phyloP scores from a whole-genome alignment of 1,284 basidiomycete genomes.

The Rhizoctonia solani region DNA sequence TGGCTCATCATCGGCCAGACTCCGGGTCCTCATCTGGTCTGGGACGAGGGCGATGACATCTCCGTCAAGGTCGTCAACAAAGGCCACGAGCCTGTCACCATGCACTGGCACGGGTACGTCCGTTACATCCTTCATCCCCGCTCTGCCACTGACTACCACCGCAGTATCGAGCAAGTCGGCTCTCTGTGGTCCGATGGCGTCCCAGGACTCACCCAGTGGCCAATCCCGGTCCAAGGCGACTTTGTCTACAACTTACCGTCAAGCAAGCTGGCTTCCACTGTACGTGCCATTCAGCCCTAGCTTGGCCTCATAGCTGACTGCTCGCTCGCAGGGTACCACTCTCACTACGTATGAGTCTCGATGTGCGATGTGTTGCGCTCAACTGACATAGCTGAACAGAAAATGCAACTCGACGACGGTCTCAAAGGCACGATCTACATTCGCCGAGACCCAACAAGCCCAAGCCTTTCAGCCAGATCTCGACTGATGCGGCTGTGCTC shows the following conservation, averaged over 20 bases:
- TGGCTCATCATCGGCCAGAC: constrained; percentile 35
- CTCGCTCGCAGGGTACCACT: constrained; percentile 19
- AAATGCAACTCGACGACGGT: no score
- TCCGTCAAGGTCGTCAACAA: constrained; percentile 23
- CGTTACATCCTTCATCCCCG: not conserved
- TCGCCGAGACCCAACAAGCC: constrained; percentile 4
- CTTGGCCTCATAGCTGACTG: no score
- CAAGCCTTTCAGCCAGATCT: constrained; percentile 24
- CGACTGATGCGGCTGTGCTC: constrained; percentile 15
- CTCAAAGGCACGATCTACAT: constrained; percentile 30
- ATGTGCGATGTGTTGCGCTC: no score
- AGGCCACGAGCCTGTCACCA: constrained; percentile 6
- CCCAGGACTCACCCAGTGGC: constrained; percentile 31
- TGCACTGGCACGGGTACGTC: no score
- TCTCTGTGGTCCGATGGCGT: constrained; percentile 36
- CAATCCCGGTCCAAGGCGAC: not conserved
- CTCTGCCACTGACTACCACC: not conserved
- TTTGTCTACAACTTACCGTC: constrained; percentile 21
- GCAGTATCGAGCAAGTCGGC: constrained; percentile 27
- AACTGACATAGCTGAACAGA: no score
- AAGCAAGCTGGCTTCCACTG: constrained; percentile 5
- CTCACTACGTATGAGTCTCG: constrained; percentile 19
- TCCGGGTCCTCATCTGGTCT: constrained; percentile 26
- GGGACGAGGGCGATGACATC: constrained; percentile 31
- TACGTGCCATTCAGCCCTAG: not conserved